Base-by-base conservation (phyloP, 1,139 yeast species). In the Kodamaea ohmeri region DNA sequence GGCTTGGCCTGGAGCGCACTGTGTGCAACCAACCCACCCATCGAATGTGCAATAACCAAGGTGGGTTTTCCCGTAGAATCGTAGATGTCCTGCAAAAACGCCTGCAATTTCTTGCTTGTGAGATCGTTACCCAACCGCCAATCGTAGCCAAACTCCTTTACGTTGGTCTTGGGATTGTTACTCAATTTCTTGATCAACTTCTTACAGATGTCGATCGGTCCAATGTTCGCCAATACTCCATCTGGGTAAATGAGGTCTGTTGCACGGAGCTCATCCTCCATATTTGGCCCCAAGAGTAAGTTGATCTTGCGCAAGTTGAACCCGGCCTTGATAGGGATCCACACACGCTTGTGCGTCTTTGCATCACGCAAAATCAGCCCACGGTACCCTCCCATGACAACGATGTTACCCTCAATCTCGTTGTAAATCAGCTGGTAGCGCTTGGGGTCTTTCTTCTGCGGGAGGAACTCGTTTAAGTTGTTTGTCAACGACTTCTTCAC, bases 281-380 rank as follows among this genome's bases (percentile, higher is more conserved):
- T 80, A 0, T 60, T 63, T 0, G 94, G 92, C 0, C 96, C 96
- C 12, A 89, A 65, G 6, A 80, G 61, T 20, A 89, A 62, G 61
- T 85, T 80, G 42, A 83, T 77, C 51, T 80, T 83, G 15, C 83
- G 65, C 31, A 88, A 64, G 49, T 86, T 80, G 39, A 89, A 72
- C 0, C 96, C 96, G 0, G 94, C 96, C 51, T 84, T 83, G 22
- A 88, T 57, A 0, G 97, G 97, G 24, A 89, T 77, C 97, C 97
- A 89, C 1, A 85, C 76, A 36, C 92, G 67, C 43, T 81, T 76
- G 13, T 69, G 63, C 0, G 95, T 82, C 24, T 67, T 67, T 0
- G 76, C 54, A 51, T 86, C 94, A 34, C 94, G 60, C 39, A 89
- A 60, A n/a, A 83, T 75, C 20, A 89, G 80, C 1, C 97, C 97